Conservation (phyloP, 2,329 filamentous ascomycete species). For the Alternaria burnsii region DNA sequence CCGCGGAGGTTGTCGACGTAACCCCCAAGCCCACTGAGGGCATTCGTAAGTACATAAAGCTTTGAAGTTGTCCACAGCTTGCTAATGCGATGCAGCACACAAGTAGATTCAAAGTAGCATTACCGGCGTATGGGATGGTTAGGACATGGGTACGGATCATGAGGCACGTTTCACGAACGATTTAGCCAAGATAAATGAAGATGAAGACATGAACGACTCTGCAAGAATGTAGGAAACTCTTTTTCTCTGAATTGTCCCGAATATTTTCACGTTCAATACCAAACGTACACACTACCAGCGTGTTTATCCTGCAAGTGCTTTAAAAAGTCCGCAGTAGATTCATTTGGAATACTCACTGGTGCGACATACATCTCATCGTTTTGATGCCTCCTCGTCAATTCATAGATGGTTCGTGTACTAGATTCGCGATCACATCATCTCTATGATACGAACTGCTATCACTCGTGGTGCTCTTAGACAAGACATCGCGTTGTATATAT, state of each 20-base stretch:
- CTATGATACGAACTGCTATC: not conserved
- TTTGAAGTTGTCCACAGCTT: not conserved
- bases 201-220: conserved; percentile 2
- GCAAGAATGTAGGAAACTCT: not conserved
- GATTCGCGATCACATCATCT: not conserved
- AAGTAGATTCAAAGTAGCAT: conserved; percentile 31
- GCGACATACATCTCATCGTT: not conserved
- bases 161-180: conserved; percentile 22
- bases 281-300: not conserved
- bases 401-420: not conserved
- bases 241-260: not conserved
- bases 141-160: conserved; percentile 7
- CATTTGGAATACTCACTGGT: not conserved
- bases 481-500: not conserved
- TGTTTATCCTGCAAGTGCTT: not conserved
- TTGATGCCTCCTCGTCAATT: not conserved
- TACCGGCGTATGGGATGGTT: conserved; percentile 17
- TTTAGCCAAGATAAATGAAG: not conserved
- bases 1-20: conserved; percentile 70
- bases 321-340: no score
- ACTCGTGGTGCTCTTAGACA: conserved; percentile 37
- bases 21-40: conserved; percentile 68
- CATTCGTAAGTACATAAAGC: conserved; percentile 52
- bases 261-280: not conserved
- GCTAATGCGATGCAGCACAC: conserved; percentile 27